Conservation (phyloP, 2,329 filamentous ascomycete species). For the Exophiala lecanii-corni region DNA sequence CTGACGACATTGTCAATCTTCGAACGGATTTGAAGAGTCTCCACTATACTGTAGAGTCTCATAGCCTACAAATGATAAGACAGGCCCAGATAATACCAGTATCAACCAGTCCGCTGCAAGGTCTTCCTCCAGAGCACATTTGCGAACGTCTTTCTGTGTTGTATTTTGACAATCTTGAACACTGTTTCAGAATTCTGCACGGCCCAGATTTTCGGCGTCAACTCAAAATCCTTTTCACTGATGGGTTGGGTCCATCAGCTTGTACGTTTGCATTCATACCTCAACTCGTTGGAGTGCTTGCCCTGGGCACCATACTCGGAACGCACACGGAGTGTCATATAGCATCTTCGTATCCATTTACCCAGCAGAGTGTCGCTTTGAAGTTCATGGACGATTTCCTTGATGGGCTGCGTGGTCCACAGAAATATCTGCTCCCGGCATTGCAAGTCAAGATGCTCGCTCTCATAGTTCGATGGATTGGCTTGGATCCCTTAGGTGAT, state of each 20-base stretch:
- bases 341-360: conserved; percentile 9
- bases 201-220: conserved; percentile 16
- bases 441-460: conserved; percentile 22
- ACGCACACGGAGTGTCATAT: conserved; percentile 21
- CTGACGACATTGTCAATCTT: conserved; percentile 8
- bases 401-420: conserved; percentile 2
- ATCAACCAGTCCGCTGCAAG: not conserved
- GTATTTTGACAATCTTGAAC: conserved; percentile 27
- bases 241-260: conserved; percentile 9
- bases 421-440: conserved; percentile 17
- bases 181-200: conserved; percentile 25
- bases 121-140: conserved; percentile 15
- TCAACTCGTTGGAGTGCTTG: conserved; percentile 22
- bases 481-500: conserved; percentile 14
- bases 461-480: conserved; percentile 20
- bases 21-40: conserved; percentile 11
- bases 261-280: conserved; percentile 20
- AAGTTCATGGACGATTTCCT: conserved; percentile 19
- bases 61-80: conserved; percentile 5
- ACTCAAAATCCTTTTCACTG: conserved; percentile 19
- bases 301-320: conserved; percentile 15
- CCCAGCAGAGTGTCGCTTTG: conserved; percentile 11
- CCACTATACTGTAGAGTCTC: conserved; percentile 13
- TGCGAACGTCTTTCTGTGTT: conserved; percentile 18
- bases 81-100: not conserved